Conservation (phyloP, 2,329 filamentous ascomycete genomes). For the Tolypocladium guangdongense region DNA sequence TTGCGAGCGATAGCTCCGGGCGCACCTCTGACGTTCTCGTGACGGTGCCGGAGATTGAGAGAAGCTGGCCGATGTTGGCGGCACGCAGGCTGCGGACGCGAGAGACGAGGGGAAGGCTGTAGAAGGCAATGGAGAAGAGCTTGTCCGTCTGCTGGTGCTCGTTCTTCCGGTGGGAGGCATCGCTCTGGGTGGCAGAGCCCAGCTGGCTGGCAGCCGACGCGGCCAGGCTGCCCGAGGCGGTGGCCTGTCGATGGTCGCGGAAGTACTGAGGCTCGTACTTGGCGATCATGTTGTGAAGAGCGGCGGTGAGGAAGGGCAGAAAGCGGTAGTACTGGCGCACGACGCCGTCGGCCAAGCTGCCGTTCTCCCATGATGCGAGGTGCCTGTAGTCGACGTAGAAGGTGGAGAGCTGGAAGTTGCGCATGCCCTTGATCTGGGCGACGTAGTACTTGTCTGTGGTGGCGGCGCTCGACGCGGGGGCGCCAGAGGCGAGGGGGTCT, state of each 20-base stretch:
- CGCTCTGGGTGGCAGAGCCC: conserved; percentile 51
- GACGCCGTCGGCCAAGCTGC: conserved; percentile 74
- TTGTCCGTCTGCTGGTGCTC: conserved; percentile 97
- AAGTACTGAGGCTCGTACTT: conserved; percentile 95
- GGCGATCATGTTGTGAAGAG: conserved; percentile 83
- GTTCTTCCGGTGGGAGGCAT: conserved; percentile 63
- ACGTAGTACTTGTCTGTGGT: conserved; percentile 78
- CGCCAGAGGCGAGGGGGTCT: conserved; percentile 51
- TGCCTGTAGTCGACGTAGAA: conserved; percentile 85
- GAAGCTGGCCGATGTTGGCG: conserved; percentile 78
- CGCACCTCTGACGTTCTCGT: conserved; percentile 95
- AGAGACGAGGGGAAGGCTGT: conserved; percentile 82
- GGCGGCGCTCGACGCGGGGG: conserved; percentile 56
- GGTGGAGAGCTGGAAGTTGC: conserved; percentile 64
- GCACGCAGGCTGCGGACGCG: conserved; percentile 79
- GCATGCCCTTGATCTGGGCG: conserved; percentile 70
- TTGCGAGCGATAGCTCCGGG: conserved; percentile 83
- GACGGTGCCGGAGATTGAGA: conserved; percentile 93
- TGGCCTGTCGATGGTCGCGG: conserved; percentile 78
- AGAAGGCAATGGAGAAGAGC: conserved; percentile 85
- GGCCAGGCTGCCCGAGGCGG: conserved; percentile 60
- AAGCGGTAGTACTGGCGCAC: conserved; percentile 91
- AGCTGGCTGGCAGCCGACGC: conserved; percentile 55
- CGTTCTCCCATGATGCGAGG: conserved; percentile 64
- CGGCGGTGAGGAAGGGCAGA: conserved; percentile 79